Conservation (phyloP, 164 flowering plant species). For the Vitis amurensis region DNA sequence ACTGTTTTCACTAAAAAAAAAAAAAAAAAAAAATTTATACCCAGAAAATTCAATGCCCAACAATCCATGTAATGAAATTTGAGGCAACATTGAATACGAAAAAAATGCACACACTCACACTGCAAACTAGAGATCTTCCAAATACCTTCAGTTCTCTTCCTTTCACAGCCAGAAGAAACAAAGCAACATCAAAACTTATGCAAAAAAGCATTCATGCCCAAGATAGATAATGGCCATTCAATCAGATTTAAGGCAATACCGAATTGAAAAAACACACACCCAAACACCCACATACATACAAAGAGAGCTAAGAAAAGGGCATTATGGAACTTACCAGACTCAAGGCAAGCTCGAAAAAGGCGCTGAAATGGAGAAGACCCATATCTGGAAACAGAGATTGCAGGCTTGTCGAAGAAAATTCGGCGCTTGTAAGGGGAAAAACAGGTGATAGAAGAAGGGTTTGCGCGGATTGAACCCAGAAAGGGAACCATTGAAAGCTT, state of each 20-base stretch:
- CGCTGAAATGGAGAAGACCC: slow-evolving; percentile 32
- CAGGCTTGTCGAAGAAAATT: slow-evolving; percentile 13
- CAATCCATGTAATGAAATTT: too few species aligned
- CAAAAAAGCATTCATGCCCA: neutral
- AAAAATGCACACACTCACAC: too few species aligned
- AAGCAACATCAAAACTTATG: neutral
- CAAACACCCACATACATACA: neutral
- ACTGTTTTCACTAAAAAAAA: too few species aligned
- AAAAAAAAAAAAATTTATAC: too few species aligned
- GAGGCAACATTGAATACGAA: too few species aligned
- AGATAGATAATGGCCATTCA: too few species aligned
- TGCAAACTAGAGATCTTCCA: too few species aligned
- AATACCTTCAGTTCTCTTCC: too few species aligned
- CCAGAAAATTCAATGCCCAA: too few species aligned
- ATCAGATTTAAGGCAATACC: too few species aligned
- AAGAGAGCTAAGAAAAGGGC: neutral
- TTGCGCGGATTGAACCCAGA: slow-evolving; percentile 28
- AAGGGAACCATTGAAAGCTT: slow-evolving; percentile 13
- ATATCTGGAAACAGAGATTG: slow-evolving; percentile 21
- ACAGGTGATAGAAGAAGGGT: slow-evolving; percentile 18
- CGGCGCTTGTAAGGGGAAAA: slow-evolving; percentile 23
- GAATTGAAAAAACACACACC: neutral
- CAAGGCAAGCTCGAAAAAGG: slow-evolving; percentile 31
- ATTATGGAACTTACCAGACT: slow-evolving; percentile 30
- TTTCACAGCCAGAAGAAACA: neutral